Evolutionary conservation across 2,329 filamentous ascomycete genomes (phyloP), one percentile per base, ranked within the genome.

Genomic region (Pseudopyricularia cyperi): DNA sequence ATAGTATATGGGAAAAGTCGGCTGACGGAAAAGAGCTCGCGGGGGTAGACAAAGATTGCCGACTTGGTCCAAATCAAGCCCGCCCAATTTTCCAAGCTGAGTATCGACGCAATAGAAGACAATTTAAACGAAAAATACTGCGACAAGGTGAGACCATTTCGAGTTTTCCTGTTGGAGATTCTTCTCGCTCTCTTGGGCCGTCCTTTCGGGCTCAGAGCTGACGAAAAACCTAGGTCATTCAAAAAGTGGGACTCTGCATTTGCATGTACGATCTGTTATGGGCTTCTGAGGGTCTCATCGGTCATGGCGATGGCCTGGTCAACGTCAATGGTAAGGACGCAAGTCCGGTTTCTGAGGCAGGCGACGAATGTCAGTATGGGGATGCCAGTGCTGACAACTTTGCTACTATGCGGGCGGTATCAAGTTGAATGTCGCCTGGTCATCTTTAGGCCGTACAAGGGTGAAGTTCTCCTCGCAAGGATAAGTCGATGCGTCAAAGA

Each of bases 81-180:
- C 1, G 80, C 88, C 61, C 87, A 96, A 64, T 95, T 97, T 64
- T 78, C 82, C 55, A 93, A 93, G 67, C 76, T 81, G 55, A 94
- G 87, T 62, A 78, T 81, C 32, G 79, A 89, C 56, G 89, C 89
- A 1, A 88, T 98, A 57, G 89, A 96, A 68, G 90, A 98, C 71
- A 93, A 93, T 61, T 93, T 98, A 70, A 97, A 98, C 66, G 77
- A 83, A 57, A 98, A 98, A 70, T 98, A 96, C 68, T 83, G 91
- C 54, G 96, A 98, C 71, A 93, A 91, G 69, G 85, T 88, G 37
- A 12, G 48, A 42, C 19, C 5, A 42, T 7, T 19, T 19, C 19
- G 22, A 42, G 17, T 17, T 15, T 12, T 42, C 9, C n/a, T n/a
- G 19, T 42, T 42, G 8, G 17, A 22, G 2, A 7, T 19, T 33